These are phyloP conservation scores for Liriodendron chinense DNA, from an alignment of 164 flowering plant species.

Conservation along the genomic window DNA sequence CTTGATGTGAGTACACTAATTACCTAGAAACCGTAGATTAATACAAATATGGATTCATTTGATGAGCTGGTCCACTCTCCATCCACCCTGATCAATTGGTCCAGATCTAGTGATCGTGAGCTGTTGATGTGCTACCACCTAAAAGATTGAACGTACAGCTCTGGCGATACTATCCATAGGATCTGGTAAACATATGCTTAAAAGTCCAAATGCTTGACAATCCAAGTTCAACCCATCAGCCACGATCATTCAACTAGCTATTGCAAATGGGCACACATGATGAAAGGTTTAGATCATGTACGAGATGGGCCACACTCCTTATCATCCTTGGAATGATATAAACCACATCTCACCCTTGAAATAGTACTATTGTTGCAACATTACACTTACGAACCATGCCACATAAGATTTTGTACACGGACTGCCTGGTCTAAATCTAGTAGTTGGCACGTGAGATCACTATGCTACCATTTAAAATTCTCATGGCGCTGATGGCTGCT, in stretches of 20 bases:
- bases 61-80: not conserved
- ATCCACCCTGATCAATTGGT: not conserved
- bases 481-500: not conserved
- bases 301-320: not conserved
- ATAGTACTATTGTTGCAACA: too few species aligned
- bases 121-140: too few species aligned
- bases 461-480: not conserved
- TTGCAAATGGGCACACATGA: too few species aligned
- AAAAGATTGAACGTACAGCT: not conserved
- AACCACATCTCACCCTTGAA: too few species aligned
- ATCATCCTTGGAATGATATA: too few species aligned
- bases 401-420: not conserved
- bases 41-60: not conserved
- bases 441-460: not conserved
- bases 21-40: not conserved
- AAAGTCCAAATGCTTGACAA: too few species aligned
- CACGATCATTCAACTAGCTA: too few species aligned
- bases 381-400: too few species aligned
- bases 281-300: too few species aligned
- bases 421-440: not conserved
- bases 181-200: too few species aligned
- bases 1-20: constrained; percentile 11
- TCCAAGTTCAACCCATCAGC: too few species aligned
- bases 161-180: not conserved
- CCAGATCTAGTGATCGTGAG: not conserved